These are phyloP conservation scores for Acanthamoeba pearcei DNA, from an alignment of 208 protist species.

Conservation along the genomic window DNA sequence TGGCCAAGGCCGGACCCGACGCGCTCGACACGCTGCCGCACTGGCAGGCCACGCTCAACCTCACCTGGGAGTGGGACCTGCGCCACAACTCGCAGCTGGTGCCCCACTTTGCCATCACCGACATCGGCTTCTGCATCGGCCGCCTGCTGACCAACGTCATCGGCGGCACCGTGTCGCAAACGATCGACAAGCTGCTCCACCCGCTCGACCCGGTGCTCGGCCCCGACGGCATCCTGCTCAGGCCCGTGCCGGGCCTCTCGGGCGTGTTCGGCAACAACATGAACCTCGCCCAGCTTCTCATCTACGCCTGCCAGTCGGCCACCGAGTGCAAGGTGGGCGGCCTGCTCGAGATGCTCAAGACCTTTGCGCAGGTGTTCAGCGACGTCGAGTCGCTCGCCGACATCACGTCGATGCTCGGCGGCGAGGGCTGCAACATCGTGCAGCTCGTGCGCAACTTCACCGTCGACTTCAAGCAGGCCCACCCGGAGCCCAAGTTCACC, in stretches of 20 bases:
- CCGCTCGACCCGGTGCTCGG: constrained; percentile 68
- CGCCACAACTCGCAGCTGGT: background rate
- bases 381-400: background rate
- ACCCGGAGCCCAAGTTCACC: background rate
- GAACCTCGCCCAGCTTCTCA: constrained; percentile 35
- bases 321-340: constrained; percentile 1
- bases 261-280: constrained; percentile 61
- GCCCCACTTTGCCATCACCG: constrained; percentile 19
- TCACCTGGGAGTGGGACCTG: constrained; percentile 36
- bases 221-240: constrained; percentile 61
- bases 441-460: constrained; percentile 35
- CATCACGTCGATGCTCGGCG: background rate
- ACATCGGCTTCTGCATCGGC: constrained; percentile 68
- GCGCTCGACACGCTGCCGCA: constrained; percentile 55
- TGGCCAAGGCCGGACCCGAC: constrained; percentile 37
- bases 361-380: constrained; percentile 12
- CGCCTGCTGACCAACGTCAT: constrained; percentile 41
- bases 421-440: constrained; percentile 63
- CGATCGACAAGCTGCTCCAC: constrained; percentile 39
- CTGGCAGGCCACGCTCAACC: constrained; percentile 67
- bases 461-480: constrained; percentile 24
- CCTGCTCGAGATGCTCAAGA: constrained; percentile 30
- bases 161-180: background rate
- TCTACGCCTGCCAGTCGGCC: constrained; percentile 26
- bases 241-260: constrained; percentile 70